Conservation (phyloP, 2,329 filamentous ascomycete species). For the Leptographium procerum region DNA sequence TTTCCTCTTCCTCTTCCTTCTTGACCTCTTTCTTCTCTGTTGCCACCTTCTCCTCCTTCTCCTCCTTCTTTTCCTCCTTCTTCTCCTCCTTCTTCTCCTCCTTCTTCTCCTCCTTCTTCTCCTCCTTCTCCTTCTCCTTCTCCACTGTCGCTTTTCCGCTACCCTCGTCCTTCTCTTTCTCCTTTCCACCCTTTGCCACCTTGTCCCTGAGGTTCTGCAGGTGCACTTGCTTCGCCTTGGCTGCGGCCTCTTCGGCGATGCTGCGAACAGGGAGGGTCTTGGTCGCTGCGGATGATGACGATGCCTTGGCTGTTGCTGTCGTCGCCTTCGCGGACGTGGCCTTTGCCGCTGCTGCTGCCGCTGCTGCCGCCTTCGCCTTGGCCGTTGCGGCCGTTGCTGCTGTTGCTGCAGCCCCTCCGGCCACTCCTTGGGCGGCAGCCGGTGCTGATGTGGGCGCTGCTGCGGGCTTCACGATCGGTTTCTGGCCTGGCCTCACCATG, state of each 20-base stretch:
- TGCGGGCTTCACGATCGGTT: background rate
- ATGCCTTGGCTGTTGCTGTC: background rate
- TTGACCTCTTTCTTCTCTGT: background rate
- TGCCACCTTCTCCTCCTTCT: background rate
- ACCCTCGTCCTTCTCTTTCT: constrained; percentile 9
- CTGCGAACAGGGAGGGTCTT: constrained; percentile 34
- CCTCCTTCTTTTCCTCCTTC: background rate
- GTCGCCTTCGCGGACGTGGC: constrained; percentile 13
- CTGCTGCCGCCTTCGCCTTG: background rate
- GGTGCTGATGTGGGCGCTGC: background rate
- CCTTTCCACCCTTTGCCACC: constrained; percentile 19
- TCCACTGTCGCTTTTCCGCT: background rate
- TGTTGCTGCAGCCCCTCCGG: constrained; percentile 10
- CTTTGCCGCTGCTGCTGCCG: background rate
- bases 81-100: constrained; percentile 4
- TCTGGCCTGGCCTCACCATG: background rate
- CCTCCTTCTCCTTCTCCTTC: constrained; percentile 7
- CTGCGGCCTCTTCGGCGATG: constrained; percentile 53
- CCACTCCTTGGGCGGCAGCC: background rate
- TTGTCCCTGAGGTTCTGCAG: constrained; percentile 43
- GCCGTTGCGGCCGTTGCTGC: constrained; percentile 15
- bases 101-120: constrained; percentile 12
- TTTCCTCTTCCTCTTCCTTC: background rate
- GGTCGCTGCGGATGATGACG: constrained; percentile 3
- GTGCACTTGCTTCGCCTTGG: constrained; percentile 50